These are phyloP conservation scores for Hymenoscyphus fructigenus DNA, from an alignment of 2,329 filamentous ascomycete genomes.

Conservation along the genomic window DNA sequence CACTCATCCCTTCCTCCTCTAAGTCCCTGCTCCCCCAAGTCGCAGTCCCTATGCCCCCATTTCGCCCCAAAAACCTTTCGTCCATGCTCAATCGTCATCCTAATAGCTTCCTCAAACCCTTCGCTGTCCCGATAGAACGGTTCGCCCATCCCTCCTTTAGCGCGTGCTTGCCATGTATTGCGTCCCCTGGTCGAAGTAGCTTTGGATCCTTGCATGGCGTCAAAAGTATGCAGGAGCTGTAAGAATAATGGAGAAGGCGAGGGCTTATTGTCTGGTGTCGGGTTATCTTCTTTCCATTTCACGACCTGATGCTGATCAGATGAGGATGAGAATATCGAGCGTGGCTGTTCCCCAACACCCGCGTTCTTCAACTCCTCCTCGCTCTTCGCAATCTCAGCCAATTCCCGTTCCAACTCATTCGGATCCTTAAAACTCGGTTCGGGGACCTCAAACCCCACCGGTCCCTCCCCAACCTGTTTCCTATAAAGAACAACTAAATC, in stretches of 20 bases:
- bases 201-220: conserved; percentile 37
- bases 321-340: not conserved
- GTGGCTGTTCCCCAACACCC: not conserved
- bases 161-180: conserved; percentile 54
- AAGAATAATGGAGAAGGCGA: conserved; percentile 6
- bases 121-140: conserved; percentile 51
- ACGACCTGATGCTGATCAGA: too few species aligned
- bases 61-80: conserved; percentile 43
- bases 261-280: conserved; percentile 27
- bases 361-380: conserved; percentile 1
- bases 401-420: not conserved
- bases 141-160: conserved; percentile 52
- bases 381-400: conserved; percentile 6
- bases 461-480: conserved; percentile 13
- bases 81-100: conserved; percentile 47
- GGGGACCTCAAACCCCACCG: conserved; percentile 31
- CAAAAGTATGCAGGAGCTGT: conserved; percentile 32
- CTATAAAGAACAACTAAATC: conserved; percentile 48
- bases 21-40: conserved; percentile 40
- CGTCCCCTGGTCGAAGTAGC: conserved; percentile 35
- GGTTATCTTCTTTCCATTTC: not conserved
- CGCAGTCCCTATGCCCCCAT: conserved; percentile 48
- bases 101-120: conserved; percentile 46
- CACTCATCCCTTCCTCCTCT: conserved; percentile 45
- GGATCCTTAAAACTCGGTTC: not conserved